Conservation (phyloP, 2,329 filamentous ascomycete species). For the Xylaria multiplex region DNA sequence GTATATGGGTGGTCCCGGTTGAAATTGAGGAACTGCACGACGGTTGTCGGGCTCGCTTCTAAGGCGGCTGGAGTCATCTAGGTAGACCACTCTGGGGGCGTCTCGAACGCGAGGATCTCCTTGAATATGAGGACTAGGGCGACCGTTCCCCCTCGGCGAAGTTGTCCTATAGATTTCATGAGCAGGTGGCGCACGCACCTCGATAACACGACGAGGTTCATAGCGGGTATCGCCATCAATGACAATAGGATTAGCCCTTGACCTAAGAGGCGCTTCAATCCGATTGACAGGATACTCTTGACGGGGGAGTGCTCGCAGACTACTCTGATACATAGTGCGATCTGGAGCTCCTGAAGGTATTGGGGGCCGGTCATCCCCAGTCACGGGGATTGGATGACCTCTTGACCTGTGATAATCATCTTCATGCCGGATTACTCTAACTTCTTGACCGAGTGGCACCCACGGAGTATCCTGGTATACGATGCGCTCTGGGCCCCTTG, state of each 20-base stretch:
- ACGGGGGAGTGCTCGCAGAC: constrained; percentile 3
- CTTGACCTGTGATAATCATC: constrained; percentile 36
- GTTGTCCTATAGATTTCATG: constrained; percentile 35
- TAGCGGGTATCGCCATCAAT: constrained; percentile 37
- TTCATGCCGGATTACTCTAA: constrained; percentile 34
- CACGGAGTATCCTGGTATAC: constrained; percentile 34
- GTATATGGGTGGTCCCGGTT: constrained; percentile 28
- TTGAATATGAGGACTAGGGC: constrained; percentile 33
- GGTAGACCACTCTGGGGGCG: constrained; percentile 39
- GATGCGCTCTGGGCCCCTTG: constrained; percentile 18
- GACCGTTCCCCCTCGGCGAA: constrained; percentile 30
- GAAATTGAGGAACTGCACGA: constrained; percentile 25
- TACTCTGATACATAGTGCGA: constrained; percentile 19
- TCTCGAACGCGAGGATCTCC: constrained; percentile 35
- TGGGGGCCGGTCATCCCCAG: constrained; percentile 27
- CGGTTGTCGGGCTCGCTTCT: constrained; percentile 31
- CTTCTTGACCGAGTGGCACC: constrained; percentile 34
- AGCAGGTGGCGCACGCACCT: constrained; percentile 39
- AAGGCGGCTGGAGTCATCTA: constrained; percentile 37
- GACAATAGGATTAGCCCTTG: constrained; percentile 42
- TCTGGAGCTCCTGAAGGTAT: constrained; percentile 32
- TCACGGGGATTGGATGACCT: constrained; percentile 34
- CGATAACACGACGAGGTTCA: constrained; percentile 41
- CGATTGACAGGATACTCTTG: constrained; percentile 31
- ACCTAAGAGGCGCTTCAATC: constrained; percentile 39